Evolutionary conservation across 2,329 filamentous ascomycete genomes (phyloP).

Genomic region (Aspergillus puulaauensis): DNA sequence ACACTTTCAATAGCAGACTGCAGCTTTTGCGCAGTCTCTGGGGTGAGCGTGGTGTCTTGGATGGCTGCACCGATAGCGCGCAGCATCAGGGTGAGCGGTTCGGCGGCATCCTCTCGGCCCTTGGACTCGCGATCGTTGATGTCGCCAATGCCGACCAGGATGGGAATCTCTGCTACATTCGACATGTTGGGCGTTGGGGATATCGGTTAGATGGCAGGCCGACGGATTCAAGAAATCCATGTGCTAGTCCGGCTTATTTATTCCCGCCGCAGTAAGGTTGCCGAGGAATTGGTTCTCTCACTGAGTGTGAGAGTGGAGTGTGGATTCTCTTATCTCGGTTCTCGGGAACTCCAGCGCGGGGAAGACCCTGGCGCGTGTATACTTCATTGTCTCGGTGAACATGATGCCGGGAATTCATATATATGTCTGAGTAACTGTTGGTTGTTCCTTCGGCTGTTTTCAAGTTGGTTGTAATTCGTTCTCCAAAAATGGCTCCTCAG

Average conservation of each 20-base stretch:
- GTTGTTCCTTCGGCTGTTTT: not conserved
- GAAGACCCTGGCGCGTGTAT: not conserved
- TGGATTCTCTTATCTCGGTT: slow-evolving; percentile 1
- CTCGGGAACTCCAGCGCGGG: slow-evolving; percentile 4
- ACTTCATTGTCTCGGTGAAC: not conserved
- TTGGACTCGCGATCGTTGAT: slow-evolving; percentile 56
- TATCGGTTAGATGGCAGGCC: not conserved
- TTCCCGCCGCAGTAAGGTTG: not conserved
- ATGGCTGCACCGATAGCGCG: slow-evolving; percentile 55
- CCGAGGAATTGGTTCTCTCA: not conserved
- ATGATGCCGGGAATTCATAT: not conserved
- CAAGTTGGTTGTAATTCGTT: not conserved
- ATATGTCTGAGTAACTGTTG: not conserved
- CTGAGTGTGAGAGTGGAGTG: not conserved
- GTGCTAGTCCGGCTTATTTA: slow-evolving; percentile 8
- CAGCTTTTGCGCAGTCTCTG: slow-evolving; percentile 34
- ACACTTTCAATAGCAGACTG: slow-evolving; percentile 57
- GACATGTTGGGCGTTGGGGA: not conserved
- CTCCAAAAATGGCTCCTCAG: slow-evolving; percentile 6
- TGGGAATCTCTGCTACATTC: slow-evolving; percentile 34
- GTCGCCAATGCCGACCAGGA: slow-evolving; percentile 66
- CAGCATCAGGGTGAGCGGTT: slow-evolving; percentile 60
- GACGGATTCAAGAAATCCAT: not conserved
- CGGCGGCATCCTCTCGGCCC: slow-evolving; percentile 52
- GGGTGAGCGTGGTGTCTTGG: slow-evolving; percentile 38